Evolutionary conservation across 2,329 filamentous ascomycete species (phyloP).

Genomic region (Fusarium oxysporum): DNA sequence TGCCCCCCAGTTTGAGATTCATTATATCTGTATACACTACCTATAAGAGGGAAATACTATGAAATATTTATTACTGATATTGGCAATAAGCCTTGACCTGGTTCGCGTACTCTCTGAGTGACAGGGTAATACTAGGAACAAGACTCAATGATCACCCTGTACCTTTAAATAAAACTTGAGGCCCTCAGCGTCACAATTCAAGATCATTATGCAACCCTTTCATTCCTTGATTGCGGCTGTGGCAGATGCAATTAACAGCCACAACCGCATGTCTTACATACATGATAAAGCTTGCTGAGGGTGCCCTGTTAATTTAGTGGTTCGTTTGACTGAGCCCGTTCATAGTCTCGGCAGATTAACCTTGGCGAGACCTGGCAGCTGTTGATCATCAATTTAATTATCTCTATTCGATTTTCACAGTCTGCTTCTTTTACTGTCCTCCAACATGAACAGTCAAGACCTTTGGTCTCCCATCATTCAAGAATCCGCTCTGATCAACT

Average conservation of each 20-base stretch:
- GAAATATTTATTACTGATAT: not conserved
- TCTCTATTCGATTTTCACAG: not conserved
- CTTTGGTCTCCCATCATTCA: slow-evolving; percentile 67
- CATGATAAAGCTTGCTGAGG: not conserved
- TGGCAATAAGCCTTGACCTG: not conserved
- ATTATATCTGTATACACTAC: not conserved
- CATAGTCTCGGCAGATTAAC: not conserved
- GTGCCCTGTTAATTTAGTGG: not conserved
- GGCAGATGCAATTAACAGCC: slow-evolving; percentile 16
- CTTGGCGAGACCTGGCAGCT: not conserved
- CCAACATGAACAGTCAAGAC: slow-evolving; percentile 69
- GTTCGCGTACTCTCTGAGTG: not conserved
- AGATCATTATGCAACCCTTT: slow-evolving; percentile 12
- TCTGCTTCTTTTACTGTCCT: slow-evolving; percentile 35
- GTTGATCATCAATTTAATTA: not conserved
- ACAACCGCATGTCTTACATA: slow-evolving; percentile 17
- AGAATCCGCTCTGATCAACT: slow-evolving; percentile 70
- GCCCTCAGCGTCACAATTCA: not conserved
- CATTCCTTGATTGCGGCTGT: slow-evolving; percentile 19
- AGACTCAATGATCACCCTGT: not conserved
- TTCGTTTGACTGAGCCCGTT: not conserved
- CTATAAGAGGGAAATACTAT: not conserved
- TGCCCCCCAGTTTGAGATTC: not conserved
- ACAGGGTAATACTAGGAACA: not conserved
- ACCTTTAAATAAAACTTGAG: not conserved